Conservation (phyloP, 257 asterid species). For the Galeopsis tetrahit region DNA sequence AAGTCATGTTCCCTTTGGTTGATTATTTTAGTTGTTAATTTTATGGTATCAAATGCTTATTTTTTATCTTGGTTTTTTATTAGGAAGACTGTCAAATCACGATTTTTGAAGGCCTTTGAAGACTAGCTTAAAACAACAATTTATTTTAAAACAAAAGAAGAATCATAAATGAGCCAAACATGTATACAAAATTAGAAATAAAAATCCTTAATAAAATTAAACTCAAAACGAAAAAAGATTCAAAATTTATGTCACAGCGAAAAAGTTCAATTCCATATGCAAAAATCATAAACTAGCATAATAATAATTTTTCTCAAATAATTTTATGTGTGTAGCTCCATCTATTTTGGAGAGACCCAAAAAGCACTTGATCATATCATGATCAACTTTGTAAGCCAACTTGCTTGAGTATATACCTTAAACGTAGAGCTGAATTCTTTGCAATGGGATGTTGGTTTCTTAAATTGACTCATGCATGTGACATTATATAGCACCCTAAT, state of each 20-base stretch:
- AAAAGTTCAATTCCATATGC: no score
- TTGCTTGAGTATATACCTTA: neutral
- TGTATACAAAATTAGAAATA: no score
- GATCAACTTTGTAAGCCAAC: neutral
- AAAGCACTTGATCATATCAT: neutral
- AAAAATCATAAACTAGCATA: no score
- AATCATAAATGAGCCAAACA: no score
- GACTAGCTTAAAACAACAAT: no score
- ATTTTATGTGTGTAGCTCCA: neutral
- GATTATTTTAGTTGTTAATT: neutral
- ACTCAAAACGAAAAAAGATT: no score
- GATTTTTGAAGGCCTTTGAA: no score
- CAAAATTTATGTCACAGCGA: no score
- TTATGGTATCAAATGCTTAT: slow-evolving; percentile 19
- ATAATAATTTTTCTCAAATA: no score
- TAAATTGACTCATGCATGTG: slow-evolving; percentile 10
- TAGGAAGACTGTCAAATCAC: neutral
- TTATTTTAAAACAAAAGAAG: no score
- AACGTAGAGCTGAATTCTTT: neutral
- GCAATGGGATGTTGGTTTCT: neutral
- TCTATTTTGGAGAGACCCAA: neutral
- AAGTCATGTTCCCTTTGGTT: slow-evolving; percentile 9
- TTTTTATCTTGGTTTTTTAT: neutral
- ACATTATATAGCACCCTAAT: neutral
- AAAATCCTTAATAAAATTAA: no score